Evolutionary conservation across 176 grass and related monocot species (phyloP).

Genomic region (Triticum aestivum): IWGSC_CS_RefSeq_v2.1 NC_057814.1:77640357-77640856

Average conservation of each 20-base stretch:
- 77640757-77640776: conserved; percentile 54
- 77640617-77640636: background rate
- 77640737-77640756: conserved; percentile 70
- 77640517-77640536: background rate
- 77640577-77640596: conserved; percentile 4
- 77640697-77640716: conserved; percentile 12
- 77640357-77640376: background rate
- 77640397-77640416: conserved; percentile 68
- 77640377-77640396: conserved; percentile 29
- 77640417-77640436: conserved; percentile 55
- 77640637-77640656: background rate
- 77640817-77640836: conserved; percentile 5
- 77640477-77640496: conserved; percentile 31
- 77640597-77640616: background rate
- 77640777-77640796: conserved; percentile 61
- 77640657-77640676: background rate
- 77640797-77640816: conserved; percentile 25
- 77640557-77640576: background rate
- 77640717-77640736: conserved; percentile 61
- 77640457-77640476: conserved; percentile 61
- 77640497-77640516: background rate
- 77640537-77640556: background rate
- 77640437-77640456: conserved; percentile 56
- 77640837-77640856: background rate
- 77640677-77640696: background rate